Percentiles rank a stretch among this genome's conserved stretches.
These are phyloP conservation scores for Leccinum subrobustum DNA, from an alignment of 1,284 basidiomycete species.

Conservation along the genomic window DNA sequence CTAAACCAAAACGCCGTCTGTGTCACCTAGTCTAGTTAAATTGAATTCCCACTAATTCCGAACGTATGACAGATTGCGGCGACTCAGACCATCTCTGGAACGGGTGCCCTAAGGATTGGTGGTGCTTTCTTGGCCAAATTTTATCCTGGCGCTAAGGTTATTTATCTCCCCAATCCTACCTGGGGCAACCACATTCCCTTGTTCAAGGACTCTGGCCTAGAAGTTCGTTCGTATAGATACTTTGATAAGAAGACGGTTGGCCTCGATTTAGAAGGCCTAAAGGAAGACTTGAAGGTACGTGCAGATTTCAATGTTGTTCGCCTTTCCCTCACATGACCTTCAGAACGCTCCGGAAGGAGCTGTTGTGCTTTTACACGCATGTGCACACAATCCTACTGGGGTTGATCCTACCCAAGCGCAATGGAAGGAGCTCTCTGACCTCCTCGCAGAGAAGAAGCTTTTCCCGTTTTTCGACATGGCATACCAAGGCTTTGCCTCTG, in stretches of 20 bases:
- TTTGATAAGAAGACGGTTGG: constrained; percentile 95
- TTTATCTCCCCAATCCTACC: constrained; percentile 93
- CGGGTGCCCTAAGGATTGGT: constrained; percentile 95
- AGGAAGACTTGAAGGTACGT: constrained; percentile 77
- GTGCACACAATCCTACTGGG: constrained; percentile 98
- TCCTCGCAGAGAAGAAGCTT: constrained; percentile 84
- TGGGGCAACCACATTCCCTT: constrained; percentile 97
- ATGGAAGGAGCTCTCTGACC: constrained; percentile 90
- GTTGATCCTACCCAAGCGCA: constrained; percentile 93
- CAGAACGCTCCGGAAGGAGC: constrained; percentile 77
- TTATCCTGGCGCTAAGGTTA: constrained; percentile 85
- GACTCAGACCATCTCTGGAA: constrained; percentile 97
- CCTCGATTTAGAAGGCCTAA: constrained; percentile 91
- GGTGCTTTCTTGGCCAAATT: constrained; percentile 91
- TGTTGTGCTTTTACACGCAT: constrained; percentile 87
- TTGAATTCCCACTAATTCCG: not conserved
- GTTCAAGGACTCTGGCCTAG: constrained; percentile 90
- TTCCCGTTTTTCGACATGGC: constrained; percentile 98
- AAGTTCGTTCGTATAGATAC: constrained; percentile 92
- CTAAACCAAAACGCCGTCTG: constrained; percentile 76
- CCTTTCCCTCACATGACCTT: constrained; percentile 3
- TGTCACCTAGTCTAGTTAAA: constrained; percentile 20
- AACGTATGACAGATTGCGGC: constrained; percentile 71
- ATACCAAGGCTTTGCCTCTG: constrained; percentile 95
- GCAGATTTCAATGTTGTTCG: not conserved